These are phyloP conservation scores for Hirsutella thompsonii DNA, from an alignment of 2,329 filamentous ascomycete genomes.

Conservation along the genomic window DNA sequence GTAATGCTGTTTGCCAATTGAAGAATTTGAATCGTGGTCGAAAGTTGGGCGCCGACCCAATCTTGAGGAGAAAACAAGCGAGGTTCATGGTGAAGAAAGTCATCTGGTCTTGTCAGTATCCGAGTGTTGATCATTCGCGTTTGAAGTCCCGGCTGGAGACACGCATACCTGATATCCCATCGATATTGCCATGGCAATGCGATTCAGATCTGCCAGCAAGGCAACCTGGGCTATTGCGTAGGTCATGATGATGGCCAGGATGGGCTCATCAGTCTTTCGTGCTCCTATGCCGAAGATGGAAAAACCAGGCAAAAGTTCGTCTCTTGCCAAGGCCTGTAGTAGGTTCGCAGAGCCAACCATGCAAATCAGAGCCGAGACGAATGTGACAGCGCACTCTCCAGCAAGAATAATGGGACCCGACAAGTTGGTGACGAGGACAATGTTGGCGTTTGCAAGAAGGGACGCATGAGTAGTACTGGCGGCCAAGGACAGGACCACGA, in stretches of 20 bases:
- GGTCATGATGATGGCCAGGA: conserved; percentile 63
- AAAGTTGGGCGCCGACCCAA: conserved; percentile 81
- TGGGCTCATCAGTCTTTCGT: conserved; percentile 58
- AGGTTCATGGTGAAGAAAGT: conserved; percentile 83
- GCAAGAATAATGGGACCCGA: conserved; percentile 62
- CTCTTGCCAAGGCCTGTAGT: conserved; percentile 69
- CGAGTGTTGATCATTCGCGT: neutral
- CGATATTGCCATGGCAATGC: conserved; percentile 79
- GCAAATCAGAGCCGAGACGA: conserved; percentile 81
- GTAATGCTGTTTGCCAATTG: conserved; percentile 68
- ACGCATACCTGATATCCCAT: conserved; percentile 62
- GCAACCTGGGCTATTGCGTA: conserved; percentile 66
- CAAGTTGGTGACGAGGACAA: conserved; percentile 72
- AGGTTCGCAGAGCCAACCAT: conserved; percentile 77
- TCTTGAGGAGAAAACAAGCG: conserved; percentile 75
- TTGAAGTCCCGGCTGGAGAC: neutral
- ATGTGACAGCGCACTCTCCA: conserved; percentile 69
- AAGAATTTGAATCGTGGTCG: conserved; percentile 82
- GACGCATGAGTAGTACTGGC: conserved; percentile 62
- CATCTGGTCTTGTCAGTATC: conserved; percentile 51
- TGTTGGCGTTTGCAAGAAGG: conserved; percentile 61
- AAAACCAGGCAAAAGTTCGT: conserved; percentile 66
- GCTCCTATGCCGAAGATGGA: conserved; percentile 63
- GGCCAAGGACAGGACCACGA: conserved; percentile 70
- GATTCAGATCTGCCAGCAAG: conserved; percentile 72